Base-by-base conservation (phyloP, 2,329 filamentous ascomycete genomes). In the Xylaria sp. region DNA sequence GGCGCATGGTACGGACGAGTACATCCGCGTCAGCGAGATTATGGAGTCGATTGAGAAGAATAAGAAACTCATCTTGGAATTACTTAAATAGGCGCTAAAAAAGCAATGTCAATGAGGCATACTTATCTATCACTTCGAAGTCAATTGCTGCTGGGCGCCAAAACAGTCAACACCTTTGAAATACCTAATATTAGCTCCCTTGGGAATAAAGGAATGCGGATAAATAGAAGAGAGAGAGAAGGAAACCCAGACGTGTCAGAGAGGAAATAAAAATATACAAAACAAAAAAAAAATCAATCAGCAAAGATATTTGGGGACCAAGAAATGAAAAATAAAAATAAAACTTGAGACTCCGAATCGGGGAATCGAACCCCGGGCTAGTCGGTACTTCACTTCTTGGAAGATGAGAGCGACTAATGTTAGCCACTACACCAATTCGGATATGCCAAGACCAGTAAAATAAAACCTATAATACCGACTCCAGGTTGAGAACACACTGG, bases 1-100 rank as follows among this genome's bases (percentile, higher is more conserved):
- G 0, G 77, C 77, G 0, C 77, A 79, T 56, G 74, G 76, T 3
- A 72, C 72, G 7, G 72, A 76, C 58, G 76, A 79, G 67, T 71
- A 72, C 33, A 74, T 79, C 15, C 61, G 65, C 4, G 65, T 77
- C 0, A 65, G 64, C 21, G 76, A 79, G 57, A 64, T 79, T 15
- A 68, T 77, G 57, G 72, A 77, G n/a, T 74, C 75, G 27, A 73
- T 79, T n/a, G 56, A 63, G 2, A 73, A 69, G 8, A 77, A 79
- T 54, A 78, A 79, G 66, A 74, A 61, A 17, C 59, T 76, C 17
- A 58, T 60, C 8, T 13, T 63, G 31, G 64, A 66, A 43, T 49
- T 68, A n/a, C 44, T 67, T 25, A 63, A 60, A 46, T 66, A 67
- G 33, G 17, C 7, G 8, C n/a, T 19, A n/a, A 3, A 4, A 51